phyloP scores from a whole-genome alignment of 768 basidiomycete genomes.

The Tulasnella sp. region DNA sequence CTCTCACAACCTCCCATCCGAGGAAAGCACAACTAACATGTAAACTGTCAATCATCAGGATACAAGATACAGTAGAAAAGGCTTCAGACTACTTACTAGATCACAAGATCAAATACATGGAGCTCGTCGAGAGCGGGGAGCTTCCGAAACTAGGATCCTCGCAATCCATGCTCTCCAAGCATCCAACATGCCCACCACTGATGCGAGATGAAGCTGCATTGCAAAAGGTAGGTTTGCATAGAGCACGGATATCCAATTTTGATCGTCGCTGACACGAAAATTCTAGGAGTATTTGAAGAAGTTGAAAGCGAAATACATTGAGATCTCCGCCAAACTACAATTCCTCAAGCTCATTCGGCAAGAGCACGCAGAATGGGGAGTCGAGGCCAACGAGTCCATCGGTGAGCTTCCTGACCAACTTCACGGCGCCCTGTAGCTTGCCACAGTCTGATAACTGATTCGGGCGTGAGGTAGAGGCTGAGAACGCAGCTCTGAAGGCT shows the following conservation, averaged over 20 bases:
- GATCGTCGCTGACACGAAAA: not conserved
- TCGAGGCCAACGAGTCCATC: conserved; percentile 8
- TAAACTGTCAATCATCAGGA: not conserved
- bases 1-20: too few relatives aligned
- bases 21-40: not conserved
- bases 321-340: conserved; percentile 10
- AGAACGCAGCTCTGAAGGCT: conserved; percentile 6
- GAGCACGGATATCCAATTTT: not conserved
- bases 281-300: conserved; percentile 15
- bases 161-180: conserved; percentile 11
- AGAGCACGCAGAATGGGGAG: conserved; percentile 8
- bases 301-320: conserved; percentile 14
- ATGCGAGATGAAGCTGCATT: conserved; percentile 5
- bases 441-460: too few relatives aligned
- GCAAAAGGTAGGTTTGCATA: not conserved
- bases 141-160: conserved; percentile 10
- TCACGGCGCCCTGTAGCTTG: not conserved
- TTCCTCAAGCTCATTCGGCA: conserved; percentile 10
- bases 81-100: conserved; percentile 3
- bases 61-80: conserved; percentile 11
- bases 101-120: conserved; percentile 9
- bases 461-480: conserved; percentile 3
- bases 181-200: conserved; percentile 8
- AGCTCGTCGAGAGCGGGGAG: conserved; percentile 10
- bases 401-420: not conserved